Percentiles rank a stretch among this genome's conserved stretches.
phyloP scores from a whole-genome alignment of 192 early-diverging fungal species.

The Gamsiella multidivaricata region DNA sequence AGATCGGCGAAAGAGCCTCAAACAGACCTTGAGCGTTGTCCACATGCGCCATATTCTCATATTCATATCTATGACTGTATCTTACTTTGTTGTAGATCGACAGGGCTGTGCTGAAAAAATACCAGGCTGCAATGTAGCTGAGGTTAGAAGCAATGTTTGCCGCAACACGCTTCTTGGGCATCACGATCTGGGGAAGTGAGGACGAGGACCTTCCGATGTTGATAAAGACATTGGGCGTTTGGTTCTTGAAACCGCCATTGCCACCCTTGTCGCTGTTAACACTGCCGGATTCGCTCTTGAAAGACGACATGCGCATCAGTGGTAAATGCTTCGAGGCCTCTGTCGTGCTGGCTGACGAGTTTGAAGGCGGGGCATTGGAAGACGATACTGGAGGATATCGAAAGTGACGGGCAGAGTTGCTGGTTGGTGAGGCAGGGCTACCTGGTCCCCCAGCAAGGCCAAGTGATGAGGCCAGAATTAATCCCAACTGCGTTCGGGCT shows the following conservation, averaged over 20 bases:
- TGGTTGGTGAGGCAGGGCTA: not conserved
- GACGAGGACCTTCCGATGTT: slow-evolving; percentile 38
- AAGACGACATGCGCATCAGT: slow-evolving; percentile 14
- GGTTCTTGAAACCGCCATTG: slow-evolving; percentile 4
- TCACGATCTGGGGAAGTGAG: slow-evolving; percentile 47
- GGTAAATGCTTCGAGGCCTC: slow-evolving; percentile 3
- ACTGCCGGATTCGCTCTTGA: slow-evolving; percentile 9
- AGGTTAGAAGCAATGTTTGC: slow-evolving; percentile 49
- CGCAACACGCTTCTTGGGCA: slow-evolving; percentile 45
- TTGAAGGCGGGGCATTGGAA: not conserved
- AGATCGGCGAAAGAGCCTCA: no score
- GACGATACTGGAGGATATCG: slow-evolving; percentile 18
- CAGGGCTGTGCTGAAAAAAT: slow-evolving; percentile 77
- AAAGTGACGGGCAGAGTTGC: slow-evolving; percentile 12
- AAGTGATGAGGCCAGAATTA: slow-evolving; percentile 23
- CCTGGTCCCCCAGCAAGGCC: slow-evolving; percentile 21
- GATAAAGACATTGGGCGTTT: slow-evolving; percentile 36
- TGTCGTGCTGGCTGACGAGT: not conserved
- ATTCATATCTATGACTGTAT: no score
- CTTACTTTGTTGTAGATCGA: slow-evolving; percentile 83
- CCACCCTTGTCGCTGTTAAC: not conserved
- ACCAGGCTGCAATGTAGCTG: slow-evolving; percentile 73
- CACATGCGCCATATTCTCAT: no score
- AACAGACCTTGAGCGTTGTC: no score
- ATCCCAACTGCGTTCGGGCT: slow-evolving; percentile 28